Evolutionary conservation across 768 basidiomycete genomes (phyloP), one percentile per base, ranked within the genome.

Genomic region (Termitomyces sp.): DNA sequence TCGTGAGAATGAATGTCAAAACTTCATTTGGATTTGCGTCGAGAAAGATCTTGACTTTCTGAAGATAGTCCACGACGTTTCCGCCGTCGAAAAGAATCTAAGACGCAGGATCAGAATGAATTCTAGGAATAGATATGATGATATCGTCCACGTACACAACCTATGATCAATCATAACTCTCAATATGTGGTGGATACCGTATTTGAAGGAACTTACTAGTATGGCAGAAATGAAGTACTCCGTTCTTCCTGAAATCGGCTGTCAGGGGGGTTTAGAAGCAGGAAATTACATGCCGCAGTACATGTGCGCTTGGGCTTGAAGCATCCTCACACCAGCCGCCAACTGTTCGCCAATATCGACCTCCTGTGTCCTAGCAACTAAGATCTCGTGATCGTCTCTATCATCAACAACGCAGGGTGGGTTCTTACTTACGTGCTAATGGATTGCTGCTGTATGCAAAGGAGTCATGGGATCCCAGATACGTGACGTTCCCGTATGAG

Each of bases 1-100:
- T 89, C 39, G 87, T 87, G 66, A 89, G 86, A 38, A 89, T 74
- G 58, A 88, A 71, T 0, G 87, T 86, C 54, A 89, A 58, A 46
- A 88, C 85, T 63, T 88, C 87, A 63, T 82, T 84, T 0, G 50
- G 33, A 20, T 51, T 20, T 2, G 33, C 50, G 18, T 51, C 50
- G 4, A 51, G 33, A 28, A 51, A 51, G 13, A 6, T 2, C 33
- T 51, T 51, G 33, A 51, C 33, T 35, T 20, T n/a, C 12, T 51
- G 20, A 13, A 51, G 50, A 20, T 51, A 51, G n/a, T 51, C 50
- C 5, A 20, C 33, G 18, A 36, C 50, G 12, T n/a, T 36, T 35
- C 50, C 50, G 0, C 50, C 50, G 20, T 51, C 50, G 4, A 51
- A 51, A 36, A 51, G 50, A 11, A 51, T 33, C 50, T 51, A 28